Percentiles rank a stretch among this genome's conserved stretches.
Evolutionary conservation across 257 asterid genomes (phyloP).

Genomic region (Voacanga thouarsii): DNA sequence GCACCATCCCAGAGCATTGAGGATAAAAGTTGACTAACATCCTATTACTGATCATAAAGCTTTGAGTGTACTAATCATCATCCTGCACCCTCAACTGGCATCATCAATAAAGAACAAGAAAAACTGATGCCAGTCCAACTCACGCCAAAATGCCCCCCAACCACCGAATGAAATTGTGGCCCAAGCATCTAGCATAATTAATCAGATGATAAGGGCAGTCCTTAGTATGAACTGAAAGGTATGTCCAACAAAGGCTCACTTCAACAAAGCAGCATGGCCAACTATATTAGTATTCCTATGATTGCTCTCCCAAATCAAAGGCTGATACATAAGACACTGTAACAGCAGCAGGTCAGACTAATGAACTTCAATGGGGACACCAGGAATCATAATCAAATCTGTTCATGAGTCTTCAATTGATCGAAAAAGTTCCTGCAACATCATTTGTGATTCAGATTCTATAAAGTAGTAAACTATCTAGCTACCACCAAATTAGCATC

Average conservation of each 20-base stretch:
- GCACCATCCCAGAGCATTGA: conserved; percentile 23
- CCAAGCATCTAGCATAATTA: conserved; percentile 21
- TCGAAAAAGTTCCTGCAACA: conserved; percentile 66
- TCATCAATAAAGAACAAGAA: conserved; percentile 27
- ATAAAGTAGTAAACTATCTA: conserved; percentile 41
- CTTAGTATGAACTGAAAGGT: conserved; percentile 28
- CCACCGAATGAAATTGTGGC: conserved; percentile 17
- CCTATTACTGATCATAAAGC: conserved; percentile 23
- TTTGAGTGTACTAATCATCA: conserved; percentile 23
- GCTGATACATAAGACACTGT: conserved; percentile 37
- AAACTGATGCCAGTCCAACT: conserved; percentile 13
- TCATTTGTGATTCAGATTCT: conserved; percentile 51
- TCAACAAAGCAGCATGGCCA: conserved; percentile 23
- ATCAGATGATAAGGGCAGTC: conserved; percentile 21
- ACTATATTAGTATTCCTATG: conserved; percentile 27
- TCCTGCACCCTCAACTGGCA: conserved; percentile 28
- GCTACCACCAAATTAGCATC: conserved; percentile 36
- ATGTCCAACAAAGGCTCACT: conserved; percentile 25
- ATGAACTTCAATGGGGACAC: conserved; percentile 45
- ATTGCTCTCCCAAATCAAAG: conserved; percentile 37
- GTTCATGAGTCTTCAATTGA: conserved; percentile 53
- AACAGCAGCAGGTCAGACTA: conserved; percentile 47
- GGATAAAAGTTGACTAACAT: conserved; percentile 20
- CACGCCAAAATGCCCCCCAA: conserved; percentile 23
- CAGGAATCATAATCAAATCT: conserved; percentile 43